Evolutionary conservation across 2,329 filamentous ascomycete genomes (phyloP).

Genomic region (Talaromyces pinophilus): DNA sequence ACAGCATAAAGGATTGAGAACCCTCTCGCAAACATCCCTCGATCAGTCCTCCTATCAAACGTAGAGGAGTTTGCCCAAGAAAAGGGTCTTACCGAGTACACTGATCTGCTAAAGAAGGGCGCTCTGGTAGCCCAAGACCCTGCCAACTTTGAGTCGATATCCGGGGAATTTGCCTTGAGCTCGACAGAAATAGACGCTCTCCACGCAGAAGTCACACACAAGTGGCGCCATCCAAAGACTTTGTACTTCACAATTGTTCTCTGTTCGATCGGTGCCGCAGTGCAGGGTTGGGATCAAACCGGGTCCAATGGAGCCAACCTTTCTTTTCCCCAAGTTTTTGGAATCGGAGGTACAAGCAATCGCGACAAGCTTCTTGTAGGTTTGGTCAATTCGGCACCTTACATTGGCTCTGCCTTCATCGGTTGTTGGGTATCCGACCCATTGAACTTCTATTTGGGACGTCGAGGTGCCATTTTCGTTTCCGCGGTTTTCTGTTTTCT

Average conservation of each 20-base stretch:
- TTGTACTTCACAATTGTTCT: slow-evolving; percentile 56
- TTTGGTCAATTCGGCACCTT: slow-evolving; percentile 62
- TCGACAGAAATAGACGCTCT: slow-evolving; percentile 46
- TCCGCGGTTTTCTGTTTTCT: slow-evolving; percentile 65
- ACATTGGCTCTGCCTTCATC: slow-evolving; percentile 55
- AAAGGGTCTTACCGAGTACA: slow-evolving; percentile 44
- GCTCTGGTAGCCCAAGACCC: slow-evolving; percentile 55
- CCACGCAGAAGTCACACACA: slow-evolving; percentile 50
- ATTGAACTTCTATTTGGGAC: slow-evolving; percentile 59
- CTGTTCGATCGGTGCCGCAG: slow-evolving; percentile 55
- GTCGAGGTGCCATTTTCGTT: slow-evolving; percentile 66
- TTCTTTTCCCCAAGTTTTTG: slow-evolving; percentile 50
- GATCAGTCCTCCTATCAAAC: slow-evolving; percentile 31
- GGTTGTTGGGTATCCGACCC: slow-evolving; percentile 70
- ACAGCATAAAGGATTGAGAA: slow-evolving; percentile 46
- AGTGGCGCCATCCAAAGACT: slow-evolving; percentile 52
- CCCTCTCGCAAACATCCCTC: slow-evolving; percentile 46
- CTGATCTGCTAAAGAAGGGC: slow-evolving; percentile 49
- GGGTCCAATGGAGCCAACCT: slow-evolving; percentile 57
- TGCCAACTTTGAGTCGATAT: slow-evolving; percentile 41
- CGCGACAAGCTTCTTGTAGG: slow-evolving; percentile 64
- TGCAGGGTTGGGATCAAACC: slow-evolving; percentile 58
- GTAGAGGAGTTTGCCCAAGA: slow-evolving; percentile 40
- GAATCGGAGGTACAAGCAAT: slow-evolving; percentile 45
- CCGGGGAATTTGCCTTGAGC: slow-evolving; percentile 25